Conservation (phyloP, 2,329 filamentous ascomycete species). For the Lecanoromycetidae sp. region DNA sequence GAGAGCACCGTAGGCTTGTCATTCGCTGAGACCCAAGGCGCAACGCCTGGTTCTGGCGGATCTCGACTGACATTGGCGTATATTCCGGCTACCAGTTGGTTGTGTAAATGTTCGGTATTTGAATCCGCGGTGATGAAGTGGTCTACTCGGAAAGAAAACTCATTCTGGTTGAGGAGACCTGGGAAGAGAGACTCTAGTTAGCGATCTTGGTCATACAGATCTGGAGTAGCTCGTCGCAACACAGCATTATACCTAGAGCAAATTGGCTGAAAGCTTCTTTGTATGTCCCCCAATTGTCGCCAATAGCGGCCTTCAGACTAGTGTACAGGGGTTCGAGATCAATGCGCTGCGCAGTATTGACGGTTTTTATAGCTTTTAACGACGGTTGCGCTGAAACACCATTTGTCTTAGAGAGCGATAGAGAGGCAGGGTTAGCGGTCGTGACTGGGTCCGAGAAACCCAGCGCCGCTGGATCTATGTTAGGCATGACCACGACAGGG, state of each 20-base stretch:
- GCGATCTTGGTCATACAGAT: neutral
- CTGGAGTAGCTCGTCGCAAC: neutral
- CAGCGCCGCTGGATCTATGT: slow-evolving; percentile 25
- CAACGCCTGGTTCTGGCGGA: slow-evolving; percentile 49
- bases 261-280: slow-evolving; percentile 47
- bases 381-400: slow-evolving; percentile 9
- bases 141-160: slow-evolving; percentile 45
- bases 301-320: slow-evolving; percentile 47
- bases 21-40: slow-evolving; percentile 52
- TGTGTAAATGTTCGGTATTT: slow-evolving; percentile 47
- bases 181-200: slow-evolving; percentile 10
- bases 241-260: slow-evolving; percentile 38
- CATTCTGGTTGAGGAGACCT: slow-evolving; percentile 50
- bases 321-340: slow-evolving; percentile 52
- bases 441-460: slow-evolving; percentile 21
- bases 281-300: slow-evolving; percentile 48
- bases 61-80: slow-evolving; percentile 49
- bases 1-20: slow-evolving; percentile 38
- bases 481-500: slow-evolving; percentile 18
- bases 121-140: slow-evolving; percentile 42
- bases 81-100: slow-evolving; percentile 47
- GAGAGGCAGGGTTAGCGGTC: slow-evolving; percentile 18
- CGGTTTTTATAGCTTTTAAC: slow-evolving; percentile 36
- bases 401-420: slow-evolving; percentile 20
- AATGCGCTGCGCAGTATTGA: slow-evolving; percentile 45